A percentile compares a stretch with the other conserved stretches of the same genome.
phyloP scores from a whole-genome alignment of 805 yeast species.

The Ogataea corticis region DNA sequence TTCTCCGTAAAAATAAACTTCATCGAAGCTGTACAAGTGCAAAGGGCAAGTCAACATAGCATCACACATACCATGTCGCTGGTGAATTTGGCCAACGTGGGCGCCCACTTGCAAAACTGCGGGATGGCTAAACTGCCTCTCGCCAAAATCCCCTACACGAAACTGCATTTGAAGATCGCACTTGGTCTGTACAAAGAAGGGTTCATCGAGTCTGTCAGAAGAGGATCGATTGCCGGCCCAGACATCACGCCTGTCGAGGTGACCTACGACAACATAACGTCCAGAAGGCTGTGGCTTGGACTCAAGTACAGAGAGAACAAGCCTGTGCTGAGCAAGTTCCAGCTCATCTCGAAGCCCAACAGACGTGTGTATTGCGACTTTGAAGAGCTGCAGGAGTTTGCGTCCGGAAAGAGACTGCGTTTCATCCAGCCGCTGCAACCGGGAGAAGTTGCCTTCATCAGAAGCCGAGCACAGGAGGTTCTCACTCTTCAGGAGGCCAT shows the following conservation, averaged over 20 bases:
- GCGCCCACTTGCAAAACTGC: conserved; percentile 89
- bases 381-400: conserved; percentile 68
- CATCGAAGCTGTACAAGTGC: no score
- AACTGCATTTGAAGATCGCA: conserved; percentile 80
- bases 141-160: conserved; percentile 81
- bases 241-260: conserved; percentile 72
- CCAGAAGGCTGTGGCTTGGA: conserved; percentile 89
- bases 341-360: conserved; percentile 82
- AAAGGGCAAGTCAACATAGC: background rate
- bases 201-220: conserved; percentile 76
- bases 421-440: conserved; percentile 80
- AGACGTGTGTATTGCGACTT: conserved; percentile 64
- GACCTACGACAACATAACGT: conserved; percentile 82
- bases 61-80: conserved; percentile 63
- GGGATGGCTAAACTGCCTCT: conserved; percentile 69
- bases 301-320: conserved; percentile 80
- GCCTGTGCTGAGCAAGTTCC: conserved; percentile 73
- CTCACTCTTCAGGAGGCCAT: conserved; percentile 84
- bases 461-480: conserved; percentile 51
- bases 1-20: background rate
- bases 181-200: conserved; percentile 89
- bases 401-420: conserved; percentile 75
- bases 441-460: conserved; percentile 81
- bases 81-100: conserved; percentile 77
- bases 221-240: conserved; percentile 85